Conservation (phyloP, 257 asterid species). For the Capsicum chinense region DNA sequence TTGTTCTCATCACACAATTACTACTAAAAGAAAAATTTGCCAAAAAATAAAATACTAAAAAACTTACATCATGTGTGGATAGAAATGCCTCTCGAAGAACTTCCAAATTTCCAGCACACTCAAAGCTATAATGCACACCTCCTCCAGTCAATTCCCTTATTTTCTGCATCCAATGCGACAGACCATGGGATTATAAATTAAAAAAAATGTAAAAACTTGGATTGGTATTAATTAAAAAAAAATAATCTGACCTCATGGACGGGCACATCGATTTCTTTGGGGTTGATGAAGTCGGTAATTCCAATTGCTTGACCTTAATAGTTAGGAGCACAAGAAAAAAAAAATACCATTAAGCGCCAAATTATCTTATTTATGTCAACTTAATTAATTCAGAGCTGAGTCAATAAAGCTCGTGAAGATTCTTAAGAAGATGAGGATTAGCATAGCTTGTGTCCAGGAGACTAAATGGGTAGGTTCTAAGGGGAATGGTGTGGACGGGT, state of each 20-base stretch:
- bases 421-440: no score
- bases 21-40: neutral
- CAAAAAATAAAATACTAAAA: neutral
- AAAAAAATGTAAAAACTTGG: neutral
- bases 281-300: constrained; percentile 80
- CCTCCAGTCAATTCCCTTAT: constrained; percentile 79
- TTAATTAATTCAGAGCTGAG: neutral
- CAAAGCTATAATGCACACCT: constrained; percentile 91
- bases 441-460: no score
- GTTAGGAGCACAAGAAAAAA: neutral
- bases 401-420: no score
- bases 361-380: no score
- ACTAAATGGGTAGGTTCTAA: no score
- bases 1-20: neutral
- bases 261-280: constrained; percentile 64
- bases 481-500: no score
- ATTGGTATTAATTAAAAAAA: no score
- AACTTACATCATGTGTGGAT: constrained; percentile 79
- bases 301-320: constrained; percentile 74
- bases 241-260: constrained; percentile 60
- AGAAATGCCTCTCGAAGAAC: constrained; percentile 89
- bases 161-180: constrained; percentile 50
- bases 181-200: neutral
- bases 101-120: constrained; percentile 81
- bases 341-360: neutral